These are phyloP conservation scores for Geranium rotundifolium DNA, from an alignment of 345 rosid genomes.

Conservation along the genomic window DNA sequence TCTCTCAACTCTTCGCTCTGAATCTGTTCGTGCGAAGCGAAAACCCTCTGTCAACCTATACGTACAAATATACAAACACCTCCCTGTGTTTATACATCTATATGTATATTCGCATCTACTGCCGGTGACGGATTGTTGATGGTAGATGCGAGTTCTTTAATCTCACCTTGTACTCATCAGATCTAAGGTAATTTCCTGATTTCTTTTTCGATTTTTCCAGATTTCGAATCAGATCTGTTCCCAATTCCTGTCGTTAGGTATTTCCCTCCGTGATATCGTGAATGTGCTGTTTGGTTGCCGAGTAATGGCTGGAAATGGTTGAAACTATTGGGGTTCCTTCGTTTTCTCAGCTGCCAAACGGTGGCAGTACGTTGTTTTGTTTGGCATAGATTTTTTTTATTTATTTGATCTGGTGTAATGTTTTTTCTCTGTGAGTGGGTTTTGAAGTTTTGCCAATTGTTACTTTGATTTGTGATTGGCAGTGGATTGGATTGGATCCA, in stretches of 20 bases:
- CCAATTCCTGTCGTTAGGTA: not conserved
- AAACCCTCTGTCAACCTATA: not conserved
- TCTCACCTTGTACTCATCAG: not conserved
- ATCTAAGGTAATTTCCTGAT: not conserved
- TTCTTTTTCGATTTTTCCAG: not conserved
- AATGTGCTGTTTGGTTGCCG: constrained; percentile 1
- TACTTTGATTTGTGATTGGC: not conserved
- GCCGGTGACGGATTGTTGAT: not conserved
- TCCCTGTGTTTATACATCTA: not conserved
- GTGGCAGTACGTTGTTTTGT: not conserved
- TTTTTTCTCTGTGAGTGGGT: too few relatives aligned
- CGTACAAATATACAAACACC: too few relatives aligned
- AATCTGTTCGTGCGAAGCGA: not conserved
- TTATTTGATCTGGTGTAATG: not conserved
- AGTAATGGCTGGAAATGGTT: not conserved
- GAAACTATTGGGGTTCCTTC: not conserved
- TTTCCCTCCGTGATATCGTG: not conserved
- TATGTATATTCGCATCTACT: not conserved
- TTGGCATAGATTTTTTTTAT: not conserved
- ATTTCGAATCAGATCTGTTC: not conserved
- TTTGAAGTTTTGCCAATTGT: too few relatives aligned
- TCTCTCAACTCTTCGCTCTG: not conserved
- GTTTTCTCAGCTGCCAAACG: not conserved
- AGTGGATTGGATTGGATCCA: not conserved
- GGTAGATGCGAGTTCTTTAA: not conserved